These are phyloP conservation scores for Prunus persica DNA, from an alignment of 306 rosid species.

Conservation along the genomic window DNA sequence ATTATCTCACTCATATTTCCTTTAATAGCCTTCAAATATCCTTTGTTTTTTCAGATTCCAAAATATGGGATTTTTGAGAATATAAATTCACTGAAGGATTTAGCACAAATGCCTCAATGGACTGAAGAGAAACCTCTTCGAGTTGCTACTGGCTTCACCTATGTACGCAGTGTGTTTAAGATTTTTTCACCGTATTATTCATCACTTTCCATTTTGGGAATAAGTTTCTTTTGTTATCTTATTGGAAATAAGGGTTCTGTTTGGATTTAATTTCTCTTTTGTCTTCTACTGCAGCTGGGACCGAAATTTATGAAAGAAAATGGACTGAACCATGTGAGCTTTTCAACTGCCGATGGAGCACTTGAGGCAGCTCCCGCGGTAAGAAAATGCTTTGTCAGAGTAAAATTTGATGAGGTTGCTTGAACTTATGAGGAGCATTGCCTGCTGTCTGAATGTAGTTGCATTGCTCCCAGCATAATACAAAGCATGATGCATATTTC, in stretches of 20 bases:
- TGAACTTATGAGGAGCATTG: background rate
- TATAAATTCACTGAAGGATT: conserved; percentile 67
- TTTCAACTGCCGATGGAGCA: conserved; percentile 97
- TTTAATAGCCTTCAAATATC: background rate
- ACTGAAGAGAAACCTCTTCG: conserved; percentile 72
- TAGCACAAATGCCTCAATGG: conserved; percentile 91
- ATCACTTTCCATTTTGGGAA: background rate
- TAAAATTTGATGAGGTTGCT: background rate
- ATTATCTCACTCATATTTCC: background rate
- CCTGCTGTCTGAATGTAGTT: background rate
- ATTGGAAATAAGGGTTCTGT: background rate
- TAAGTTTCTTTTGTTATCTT: conserved; percentile 2
- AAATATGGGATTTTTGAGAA: conserved; percentile 90
- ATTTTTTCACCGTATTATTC: background rate
- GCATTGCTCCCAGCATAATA: background rate
- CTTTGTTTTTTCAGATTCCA: conserved; percentile 61
- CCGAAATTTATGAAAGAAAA: conserved; percentile 82
- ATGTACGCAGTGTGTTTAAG: conserved; percentile 43
- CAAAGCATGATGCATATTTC: background rate
- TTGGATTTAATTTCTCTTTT: conserved; percentile 10
- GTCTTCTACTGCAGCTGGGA: conserved; percentile 60
- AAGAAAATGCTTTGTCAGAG: conserved; percentile 21
- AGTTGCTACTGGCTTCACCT: conserved; percentile 91
- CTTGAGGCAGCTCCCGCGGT: conserved; percentile 99
- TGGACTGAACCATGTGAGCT: conserved; percentile 69